These are phyloP conservation scores for Psilocybe azurescens DNA, from an alignment of 768 basidiomycete genomes.

Conservation along the genomic window DNA sequence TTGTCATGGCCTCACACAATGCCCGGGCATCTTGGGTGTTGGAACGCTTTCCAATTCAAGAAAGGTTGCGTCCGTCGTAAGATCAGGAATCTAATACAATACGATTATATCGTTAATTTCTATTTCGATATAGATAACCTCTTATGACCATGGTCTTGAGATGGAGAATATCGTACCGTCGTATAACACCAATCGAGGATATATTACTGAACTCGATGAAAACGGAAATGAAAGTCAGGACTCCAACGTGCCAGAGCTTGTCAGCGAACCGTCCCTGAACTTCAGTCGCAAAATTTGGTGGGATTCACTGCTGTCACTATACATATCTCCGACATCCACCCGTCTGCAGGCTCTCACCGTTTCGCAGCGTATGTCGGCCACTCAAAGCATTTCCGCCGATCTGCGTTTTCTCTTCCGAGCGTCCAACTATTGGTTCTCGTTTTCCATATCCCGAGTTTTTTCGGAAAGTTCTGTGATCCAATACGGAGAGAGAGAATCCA, in stretches of 20 bases:
- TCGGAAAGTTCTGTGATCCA: conserved; percentile 63
- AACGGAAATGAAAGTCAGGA: conserved; percentile 28
- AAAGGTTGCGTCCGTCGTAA: conserved; percentile 24
- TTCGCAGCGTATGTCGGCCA: conserved; percentile 51
- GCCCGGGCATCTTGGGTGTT: conserved; percentile 27
- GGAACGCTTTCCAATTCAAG: conserved; percentile 22
- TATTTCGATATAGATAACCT: conserved; percentile 20
- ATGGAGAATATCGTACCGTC: conserved; percentile 24
- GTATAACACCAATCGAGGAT: conserved; percentile 23
- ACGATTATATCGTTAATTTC: conserved; percentile 7
- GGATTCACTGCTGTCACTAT: conserved; percentile 69
- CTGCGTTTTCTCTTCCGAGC: conserved; percentile 67
- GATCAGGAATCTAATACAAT: conserved; percentile 10
- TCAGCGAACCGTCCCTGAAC: conserved; percentile 62
- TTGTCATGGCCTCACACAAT: conserved; percentile 37
- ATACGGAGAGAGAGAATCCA: conserved; percentile 59
- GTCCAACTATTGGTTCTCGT: conserved; percentile 77
- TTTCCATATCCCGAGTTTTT: conserved; percentile 76
- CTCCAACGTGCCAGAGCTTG: conserved; percentile 37
- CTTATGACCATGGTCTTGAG: conserved; percentile 24
- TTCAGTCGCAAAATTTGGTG: conserved; percentile 82
- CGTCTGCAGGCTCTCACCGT: conserved; percentile 39
- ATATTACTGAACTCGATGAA: conserved; percentile 36
- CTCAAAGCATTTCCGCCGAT: conserved; percentile 54
- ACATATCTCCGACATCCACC: conserved; percentile 42